These are phyloP conservation scores for Pilatotrama ljubarskyi DNA, from an alignment of 768 basidiomycete genomes.

Conservation along the genomic window DNA sequence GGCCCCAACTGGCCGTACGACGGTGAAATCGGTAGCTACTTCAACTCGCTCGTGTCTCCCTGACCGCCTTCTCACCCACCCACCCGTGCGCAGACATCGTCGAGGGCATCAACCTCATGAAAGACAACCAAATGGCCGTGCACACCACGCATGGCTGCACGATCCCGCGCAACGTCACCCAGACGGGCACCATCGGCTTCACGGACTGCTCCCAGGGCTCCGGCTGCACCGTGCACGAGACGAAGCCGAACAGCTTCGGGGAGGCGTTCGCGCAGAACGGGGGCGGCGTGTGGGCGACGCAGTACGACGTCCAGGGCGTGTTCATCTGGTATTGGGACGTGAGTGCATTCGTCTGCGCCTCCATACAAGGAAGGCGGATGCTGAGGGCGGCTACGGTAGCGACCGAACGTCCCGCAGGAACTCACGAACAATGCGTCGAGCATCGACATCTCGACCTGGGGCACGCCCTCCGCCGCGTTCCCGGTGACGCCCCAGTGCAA, in stretches of 20 bases:
- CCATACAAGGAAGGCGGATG: background rate
- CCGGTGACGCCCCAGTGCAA: constrained; percentile 40
- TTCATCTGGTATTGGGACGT: constrained; percentile 55
- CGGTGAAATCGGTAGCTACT: constrained; percentile 37
- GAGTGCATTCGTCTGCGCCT: constrained; percentile 11
- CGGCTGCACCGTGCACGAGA: constrained; percentile 39
- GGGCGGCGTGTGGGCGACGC: constrained; percentile 70
- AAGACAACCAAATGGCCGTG: constrained; percentile 56
- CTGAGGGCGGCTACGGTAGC: constrained; percentile 26
- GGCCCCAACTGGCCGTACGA: constrained; percentile 43
- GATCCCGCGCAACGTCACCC: constrained; percentile 31
- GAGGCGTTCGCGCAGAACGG: constrained; percentile 46
- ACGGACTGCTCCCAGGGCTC: constrained; percentile 36
- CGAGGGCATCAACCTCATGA: constrained; percentile 56
- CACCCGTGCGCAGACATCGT: constrained; percentile 53
- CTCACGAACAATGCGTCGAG: constrained; percentile 32
- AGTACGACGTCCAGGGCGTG: constrained; percentile 61
- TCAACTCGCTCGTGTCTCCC: background rate
- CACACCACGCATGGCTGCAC: constrained; percentile 47
- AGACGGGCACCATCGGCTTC: constrained; percentile 35
- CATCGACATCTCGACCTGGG: constrained; percentile 43
- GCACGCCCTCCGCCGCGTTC: constrained; percentile 44
- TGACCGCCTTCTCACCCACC: background rate
- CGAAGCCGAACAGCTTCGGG: constrained; percentile 41
- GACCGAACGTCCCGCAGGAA: constrained; percentile 36